Base-by-base conservation (phyloP, 257 asterid genomes). In the Nicotiana knightiana region DNA sequence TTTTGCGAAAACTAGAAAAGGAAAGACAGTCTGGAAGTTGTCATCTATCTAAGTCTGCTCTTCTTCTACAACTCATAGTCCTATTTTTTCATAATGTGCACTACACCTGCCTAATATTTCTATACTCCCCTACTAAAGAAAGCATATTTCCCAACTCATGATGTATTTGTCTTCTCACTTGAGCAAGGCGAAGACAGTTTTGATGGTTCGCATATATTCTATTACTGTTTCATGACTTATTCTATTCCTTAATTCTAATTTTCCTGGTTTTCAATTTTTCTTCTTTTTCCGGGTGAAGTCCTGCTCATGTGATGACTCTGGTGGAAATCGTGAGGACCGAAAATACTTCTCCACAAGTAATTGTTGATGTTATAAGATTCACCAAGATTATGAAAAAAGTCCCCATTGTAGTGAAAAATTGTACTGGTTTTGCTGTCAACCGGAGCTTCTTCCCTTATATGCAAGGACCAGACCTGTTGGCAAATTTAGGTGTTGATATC, bases 301-400 rank as follows among this genome's bases (percentile, higher is more conserved):
- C 85, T 57, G 90, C 90, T 73, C 90, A 87, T 55, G 81, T 51
- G 86, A 77, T 83, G 86, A 88, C 91, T 53, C 85, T 90, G 30
- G 30, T 87, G 88, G 93, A 89, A 88, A 79, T 91, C 65, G 88
- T 84, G 78, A 84, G 59, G 67, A 85, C 89, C 6, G 66, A 85
- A 55, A 81, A 2, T 67, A 82, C 91, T 78, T 84, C 83, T 63
- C 86, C 86, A 5, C 93, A 88, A 88, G 91, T 89, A 67, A 81
- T 89, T 21, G 76, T 81, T 79, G 92, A 90, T 87, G 76, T 90
- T 70, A 82, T 90, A 59, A 88, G 82, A 81, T 80, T 91, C 79
- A 87, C 90, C 65, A 90, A 84, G 84, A 89, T 86, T 80, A 53
- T 88, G 68, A 87, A 83, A 85, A 91, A 87, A 84, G 89, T 90